These are phyloP conservation scores for Kalmanozyma brasiliensis DNA, from an alignment of 1,284 basidiomycete genomes.

Conservation along the genomic window DNA sequence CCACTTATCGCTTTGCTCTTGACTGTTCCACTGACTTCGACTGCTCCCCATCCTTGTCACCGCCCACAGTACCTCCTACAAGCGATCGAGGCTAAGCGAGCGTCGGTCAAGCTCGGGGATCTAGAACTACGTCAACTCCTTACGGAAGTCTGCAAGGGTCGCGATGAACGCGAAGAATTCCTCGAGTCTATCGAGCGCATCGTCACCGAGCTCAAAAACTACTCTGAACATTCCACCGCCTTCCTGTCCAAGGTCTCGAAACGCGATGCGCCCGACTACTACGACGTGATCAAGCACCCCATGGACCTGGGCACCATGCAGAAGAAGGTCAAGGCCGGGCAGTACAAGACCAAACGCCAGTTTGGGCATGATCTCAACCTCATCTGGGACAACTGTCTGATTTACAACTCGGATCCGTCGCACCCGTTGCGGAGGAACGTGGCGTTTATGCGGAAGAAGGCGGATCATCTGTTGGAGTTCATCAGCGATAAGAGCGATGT, in stretches of 20 bases:
- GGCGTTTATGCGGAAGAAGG: constrained; percentile 64
- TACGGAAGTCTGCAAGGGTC: constrained; percentile 59
- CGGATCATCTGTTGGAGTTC: constrained; percentile 78
- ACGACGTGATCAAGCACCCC: constrained; percentile 63
- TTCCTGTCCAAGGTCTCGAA: constrained; percentile 65
- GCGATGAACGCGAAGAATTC: constrained; percentile 65
- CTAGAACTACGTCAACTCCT: constrained; percentile 60
- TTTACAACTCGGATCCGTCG: constrained; percentile 84
- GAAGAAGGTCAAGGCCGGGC: constrained; percentile 86
- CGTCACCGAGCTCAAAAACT: constrained; percentile 64
- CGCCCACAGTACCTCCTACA: constrained; percentile 62
- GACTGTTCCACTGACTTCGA: too few species aligned
- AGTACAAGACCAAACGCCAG: constrained; percentile 90
- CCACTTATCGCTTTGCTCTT: too few species aligned
- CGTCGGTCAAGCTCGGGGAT: constrained; percentile 57
- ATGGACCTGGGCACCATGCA: constrained; percentile 96
- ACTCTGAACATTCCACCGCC: constrained; percentile 65
- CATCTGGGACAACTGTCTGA: constrained; percentile 95
- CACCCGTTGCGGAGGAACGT: constrained; percentile 65
- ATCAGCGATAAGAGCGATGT: constrained; percentile 85
- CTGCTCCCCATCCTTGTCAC: not conserved
- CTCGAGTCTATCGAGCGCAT: constrained; percentile 66
- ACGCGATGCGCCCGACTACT: constrained; percentile 67
- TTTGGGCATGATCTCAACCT: constrained; percentile 93
- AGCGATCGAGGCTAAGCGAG: constrained; percentile 63